Conservation (phyloP, 257 asterid genomes). For the Marsdenia floribunda region DNA sequence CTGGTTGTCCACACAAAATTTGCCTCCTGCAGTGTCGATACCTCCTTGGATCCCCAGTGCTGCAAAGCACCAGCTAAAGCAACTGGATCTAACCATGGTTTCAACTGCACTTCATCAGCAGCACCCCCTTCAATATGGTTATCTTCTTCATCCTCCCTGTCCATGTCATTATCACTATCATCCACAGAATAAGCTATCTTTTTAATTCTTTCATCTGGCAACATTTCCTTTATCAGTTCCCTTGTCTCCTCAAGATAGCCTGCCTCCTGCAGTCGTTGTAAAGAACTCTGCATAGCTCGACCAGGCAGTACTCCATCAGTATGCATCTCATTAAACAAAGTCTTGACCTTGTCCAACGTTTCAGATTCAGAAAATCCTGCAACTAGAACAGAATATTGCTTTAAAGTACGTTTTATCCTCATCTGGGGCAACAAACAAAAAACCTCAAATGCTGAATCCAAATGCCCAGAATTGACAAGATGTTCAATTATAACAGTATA, state of each 20-base stretch:
- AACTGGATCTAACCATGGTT: constrained; percentile 88
- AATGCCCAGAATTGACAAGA: constrained; percentile 43
- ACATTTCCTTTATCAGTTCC: constrained; percentile 53
- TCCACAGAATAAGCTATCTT: constrained; percentile 40
- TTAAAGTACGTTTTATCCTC: constrained; percentile 68
- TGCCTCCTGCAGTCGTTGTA: constrained; percentile 61
- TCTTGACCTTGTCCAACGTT: constrained; percentile 43
- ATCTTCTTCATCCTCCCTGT: constrained; percentile 45
- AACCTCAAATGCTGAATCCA: constrained; percentile 61
- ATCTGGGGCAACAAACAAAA: constrained; percentile 59
- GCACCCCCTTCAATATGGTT: constrained; percentile 19
- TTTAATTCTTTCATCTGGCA: constrained; percentile 71
- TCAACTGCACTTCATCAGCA: constrained; percentile 44
- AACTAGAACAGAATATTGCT: constrained; percentile 65
- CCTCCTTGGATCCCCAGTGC: constrained; percentile 65
- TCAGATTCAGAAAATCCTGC: constrained; percentile 44
- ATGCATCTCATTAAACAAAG: constrained; percentile 73
- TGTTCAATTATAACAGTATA: constrained; percentile 76
- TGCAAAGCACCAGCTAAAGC: constrained; percentile 75
- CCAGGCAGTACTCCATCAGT: constrained; percentile 85
- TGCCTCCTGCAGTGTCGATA: constrained; percentile 52
- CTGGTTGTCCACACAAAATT: constrained; percentile 75
- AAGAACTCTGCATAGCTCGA: constrained; percentile 56
- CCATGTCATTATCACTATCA: constrained; percentile 43
- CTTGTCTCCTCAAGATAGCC: constrained; percentile 55